These are phyloP conservation scores for Diaporthe batatas DNA, from an alignment of 2,329 filamentous ascomycete species.

Conservation along the genomic window DNA sequence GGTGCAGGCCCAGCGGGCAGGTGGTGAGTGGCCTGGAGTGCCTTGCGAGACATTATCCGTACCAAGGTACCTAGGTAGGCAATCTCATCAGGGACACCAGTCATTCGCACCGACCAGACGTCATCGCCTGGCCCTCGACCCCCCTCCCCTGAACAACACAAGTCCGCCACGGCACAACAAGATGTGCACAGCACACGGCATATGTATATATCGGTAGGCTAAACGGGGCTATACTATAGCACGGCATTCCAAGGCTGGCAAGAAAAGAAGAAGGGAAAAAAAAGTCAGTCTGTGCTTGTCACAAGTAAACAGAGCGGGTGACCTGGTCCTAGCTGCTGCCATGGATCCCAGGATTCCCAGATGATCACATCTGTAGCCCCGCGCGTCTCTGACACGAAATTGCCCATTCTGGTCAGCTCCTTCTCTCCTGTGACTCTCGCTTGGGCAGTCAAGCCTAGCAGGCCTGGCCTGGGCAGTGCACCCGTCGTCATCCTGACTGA, in stretches of 20 bases:
- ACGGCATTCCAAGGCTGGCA: constrained; percentile 20
- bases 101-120: constrained; percentile 25
- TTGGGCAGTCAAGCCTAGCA: constrained; percentile 11
- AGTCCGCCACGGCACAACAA: constrained; percentile 10
- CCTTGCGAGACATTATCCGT: constrained; percentile 23
- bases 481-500: constrained; percentile 37
- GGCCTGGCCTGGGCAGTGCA: constrained; percentile 23
- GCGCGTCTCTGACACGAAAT: constrained; percentile 23
- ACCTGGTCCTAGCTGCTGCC: constrained; percentile 12
- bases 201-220: constrained; percentile 1
- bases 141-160: background rate
- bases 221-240: background rate
- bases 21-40: constrained; percentile 16
- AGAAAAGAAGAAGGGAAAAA: background rate
- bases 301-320: constrained; percentile 30
- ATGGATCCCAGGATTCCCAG: constrained; percentile 13
- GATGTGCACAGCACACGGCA: background rate
- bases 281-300: background rate
- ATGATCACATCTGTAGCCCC: constrained; percentile 14
- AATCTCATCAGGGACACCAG: constrained; percentile 31
- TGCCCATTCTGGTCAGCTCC: constrained; percentile 19
- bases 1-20: background rate
- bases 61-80: no score
- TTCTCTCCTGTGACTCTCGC: constrained; percentile 34
- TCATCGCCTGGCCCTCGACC: constrained; percentile 10